These are phyloP conservation scores for Xylaria polymorpha DNA, from an alignment of 2,329 filamentous ascomycete genomes.

Conservation along the genomic window DNA sequence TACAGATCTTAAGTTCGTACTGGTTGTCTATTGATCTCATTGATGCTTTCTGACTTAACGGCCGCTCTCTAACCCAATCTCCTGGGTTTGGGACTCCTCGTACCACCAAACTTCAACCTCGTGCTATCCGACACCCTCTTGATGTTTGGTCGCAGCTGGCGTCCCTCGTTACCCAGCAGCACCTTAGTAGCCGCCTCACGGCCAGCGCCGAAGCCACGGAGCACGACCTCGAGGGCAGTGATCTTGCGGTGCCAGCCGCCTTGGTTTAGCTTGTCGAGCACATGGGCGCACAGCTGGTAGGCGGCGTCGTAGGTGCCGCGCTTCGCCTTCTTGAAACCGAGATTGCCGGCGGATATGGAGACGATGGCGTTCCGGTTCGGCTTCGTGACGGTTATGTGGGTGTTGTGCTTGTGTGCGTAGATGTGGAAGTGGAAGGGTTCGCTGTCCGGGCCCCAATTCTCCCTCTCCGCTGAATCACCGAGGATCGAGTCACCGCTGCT, in stretches of 20 bases:
- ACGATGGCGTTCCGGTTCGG: conserved; percentile 84
- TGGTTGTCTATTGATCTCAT: conserved; percentile 20
- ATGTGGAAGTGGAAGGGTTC: conserved; percentile 89
- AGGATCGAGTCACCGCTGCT: conserved; percentile 24
- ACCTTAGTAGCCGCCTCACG: conserved; percentile 92
- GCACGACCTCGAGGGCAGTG: conserved; percentile 78
- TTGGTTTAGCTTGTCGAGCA: conserved; percentile 86
- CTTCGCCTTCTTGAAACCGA: conserved; percentile 88
- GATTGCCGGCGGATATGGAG: conserved; percentile 83
- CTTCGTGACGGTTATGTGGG: conserved; percentile 88
- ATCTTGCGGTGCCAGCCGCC: conserved; percentile 82
- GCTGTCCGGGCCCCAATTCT: conserved; percentile 52
- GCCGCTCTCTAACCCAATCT: conserved; percentile 65
- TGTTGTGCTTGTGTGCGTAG: conserved; percentile 91
- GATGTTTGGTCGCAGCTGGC: conserved; percentile 78
- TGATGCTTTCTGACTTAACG: conserved; percentile 11
- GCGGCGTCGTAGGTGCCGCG: conserved; percentile 89
- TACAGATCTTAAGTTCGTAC: conserved; percentile 40
- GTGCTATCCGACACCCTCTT: conserved; percentile 85
- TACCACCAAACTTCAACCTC: conserved; percentile 94
- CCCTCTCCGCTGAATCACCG: conserved; percentile 41
- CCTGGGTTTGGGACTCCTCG: conserved; percentile 84
- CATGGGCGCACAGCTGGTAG: conserved; percentile 87
- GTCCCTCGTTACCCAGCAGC: conserved; percentile 86
- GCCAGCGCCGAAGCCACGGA: conserved; percentile 87